Percentiles rank a stretch among this genome's conserved stretches.
Evolutionary conservation across 2,329 filamentous ascomycete species (phyloP).

Genomic region (Cercospora janseana): DNA sequence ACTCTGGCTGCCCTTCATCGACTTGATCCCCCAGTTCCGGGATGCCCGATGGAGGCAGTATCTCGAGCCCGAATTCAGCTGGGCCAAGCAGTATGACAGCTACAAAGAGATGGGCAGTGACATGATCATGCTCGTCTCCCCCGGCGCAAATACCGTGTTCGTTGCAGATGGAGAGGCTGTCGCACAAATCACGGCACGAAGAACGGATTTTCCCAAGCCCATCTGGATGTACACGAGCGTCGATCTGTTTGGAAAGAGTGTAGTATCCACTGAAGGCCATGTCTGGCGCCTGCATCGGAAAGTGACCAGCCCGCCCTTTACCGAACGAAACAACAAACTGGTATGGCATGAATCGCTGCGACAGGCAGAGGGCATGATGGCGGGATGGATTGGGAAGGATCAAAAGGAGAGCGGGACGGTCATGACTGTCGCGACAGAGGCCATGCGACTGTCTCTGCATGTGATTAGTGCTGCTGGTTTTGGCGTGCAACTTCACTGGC

Average conservation of each 20-base stretch:
- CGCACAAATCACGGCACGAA: conserved; percentile 62
- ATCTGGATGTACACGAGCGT: conserved; percentile 59
- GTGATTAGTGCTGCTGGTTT: conserved; percentile 70
- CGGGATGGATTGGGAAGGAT: conserved; percentile 54
- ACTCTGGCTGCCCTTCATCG: conserved; percentile 58
- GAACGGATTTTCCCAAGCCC: conserved; percentile 71
- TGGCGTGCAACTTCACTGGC: conserved; percentile 56
- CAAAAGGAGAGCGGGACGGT: conserved; percentile 50
- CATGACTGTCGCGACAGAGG: conserved; percentile 59
- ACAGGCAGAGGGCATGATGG: conserved; percentile 63
- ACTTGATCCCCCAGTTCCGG: conserved; percentile 53
- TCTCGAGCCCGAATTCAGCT: conserved; percentile 61
- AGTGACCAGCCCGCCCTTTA: conserved; percentile 69
- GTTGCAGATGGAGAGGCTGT: conserved; percentile 65
- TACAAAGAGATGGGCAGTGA: conserved; percentile 61
- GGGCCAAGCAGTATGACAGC: conserved; percentile 54
- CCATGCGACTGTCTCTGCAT: conserved; percentile 61
- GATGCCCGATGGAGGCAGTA: conserved; percentile 61
- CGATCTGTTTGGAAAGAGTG: conserved; percentile 68
- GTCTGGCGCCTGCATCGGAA: conserved; percentile 73
- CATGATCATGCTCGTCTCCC: conserved; percentile 63
- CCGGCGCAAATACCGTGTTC: conserved; percentile 53
- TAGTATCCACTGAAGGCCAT: conserved; percentile 67
- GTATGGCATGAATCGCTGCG: conserved; percentile 63
- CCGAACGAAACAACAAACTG: conserved; percentile 69